Evolutionary conservation across 257 asterid species (phyloP).

Genomic region (Solanum piurae): DNA sequence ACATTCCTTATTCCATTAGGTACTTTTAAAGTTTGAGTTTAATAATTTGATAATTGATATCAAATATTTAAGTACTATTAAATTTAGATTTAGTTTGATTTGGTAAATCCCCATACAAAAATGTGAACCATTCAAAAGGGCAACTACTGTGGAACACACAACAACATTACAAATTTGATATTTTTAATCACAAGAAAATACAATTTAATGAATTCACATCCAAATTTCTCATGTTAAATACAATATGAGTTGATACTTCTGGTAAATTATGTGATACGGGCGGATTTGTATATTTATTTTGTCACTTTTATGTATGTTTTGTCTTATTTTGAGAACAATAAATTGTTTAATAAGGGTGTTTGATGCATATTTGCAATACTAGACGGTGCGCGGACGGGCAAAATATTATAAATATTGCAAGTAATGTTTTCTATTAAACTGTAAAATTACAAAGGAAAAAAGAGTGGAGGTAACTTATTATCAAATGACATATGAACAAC

Average conservation of each 20-base stretch:
- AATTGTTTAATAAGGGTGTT: not conserved
- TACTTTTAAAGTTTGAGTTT: not conserved
- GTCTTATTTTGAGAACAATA: not conserved
- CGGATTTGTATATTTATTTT: no score
- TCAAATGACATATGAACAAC: no score
- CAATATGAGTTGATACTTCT: not conserved
- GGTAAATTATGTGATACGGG: not conserved
- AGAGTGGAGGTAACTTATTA: no score
- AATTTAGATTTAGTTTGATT: not conserved
- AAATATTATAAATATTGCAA: no score
- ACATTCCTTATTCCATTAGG: not conserved
- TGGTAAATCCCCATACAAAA: no score
- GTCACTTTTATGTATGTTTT: not conserved
- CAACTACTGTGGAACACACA: not conserved
- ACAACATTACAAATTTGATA: not conserved
- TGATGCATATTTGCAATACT: not conserved
- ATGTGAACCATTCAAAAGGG: not conserved
- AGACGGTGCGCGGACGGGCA: no score
- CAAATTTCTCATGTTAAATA: not conserved
- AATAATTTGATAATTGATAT: not conserved
- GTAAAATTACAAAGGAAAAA: no score
- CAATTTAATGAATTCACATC: not conserved
- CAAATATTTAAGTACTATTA: no score
- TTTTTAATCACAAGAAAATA: not conserved
- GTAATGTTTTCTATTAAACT: no score